phyloP scores from a whole-genome alignment of 345 rosid genomes.

The Citrus inodora region DNA sequence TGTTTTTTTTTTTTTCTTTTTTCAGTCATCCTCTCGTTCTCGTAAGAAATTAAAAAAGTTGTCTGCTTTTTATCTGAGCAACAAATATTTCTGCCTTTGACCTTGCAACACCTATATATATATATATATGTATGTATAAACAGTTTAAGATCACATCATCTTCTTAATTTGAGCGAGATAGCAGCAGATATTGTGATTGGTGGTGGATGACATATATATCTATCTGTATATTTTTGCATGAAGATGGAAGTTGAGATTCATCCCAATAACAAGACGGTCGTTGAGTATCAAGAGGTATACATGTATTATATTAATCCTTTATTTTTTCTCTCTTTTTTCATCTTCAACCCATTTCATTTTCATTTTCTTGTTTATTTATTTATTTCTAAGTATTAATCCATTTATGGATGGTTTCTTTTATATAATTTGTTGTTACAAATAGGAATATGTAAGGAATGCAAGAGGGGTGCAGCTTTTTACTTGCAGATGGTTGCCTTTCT shows the following conservation, averaged over 20 bases:
- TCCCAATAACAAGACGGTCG: constrained; percentile 21
- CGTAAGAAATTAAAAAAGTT: background rate
- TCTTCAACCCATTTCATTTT: background rate
- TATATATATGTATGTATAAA: no score
- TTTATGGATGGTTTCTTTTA: background rate
- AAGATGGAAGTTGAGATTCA: constrained; percentile 31
- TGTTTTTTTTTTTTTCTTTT: no score
- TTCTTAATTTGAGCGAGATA: no score
- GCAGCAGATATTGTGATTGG: background rate
- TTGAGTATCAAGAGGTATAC: constrained; percentile 48
- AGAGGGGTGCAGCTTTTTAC: constrained; percentile 74
- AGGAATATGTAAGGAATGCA: constrained; percentile 71
- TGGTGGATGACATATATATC: background rate
- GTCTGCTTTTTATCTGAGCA: background rate
- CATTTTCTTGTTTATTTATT: background rate
- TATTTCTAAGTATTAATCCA: no score
- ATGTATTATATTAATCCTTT: background rate
- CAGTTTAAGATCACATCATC: no score
- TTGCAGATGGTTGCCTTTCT: constrained; percentile 80
- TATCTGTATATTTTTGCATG: background rate
- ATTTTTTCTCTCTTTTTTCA: background rate
- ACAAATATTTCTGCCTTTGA: background rate
- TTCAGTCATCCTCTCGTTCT: background rate
- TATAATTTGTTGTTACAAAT: background rate
- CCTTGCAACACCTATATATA: no score